Percentiles rank a stretch among this genome's conserved stretches.
Conservation (phyloP, 352 stramenopile genomes). For the Chrysophaeum taylorii region DNA sequence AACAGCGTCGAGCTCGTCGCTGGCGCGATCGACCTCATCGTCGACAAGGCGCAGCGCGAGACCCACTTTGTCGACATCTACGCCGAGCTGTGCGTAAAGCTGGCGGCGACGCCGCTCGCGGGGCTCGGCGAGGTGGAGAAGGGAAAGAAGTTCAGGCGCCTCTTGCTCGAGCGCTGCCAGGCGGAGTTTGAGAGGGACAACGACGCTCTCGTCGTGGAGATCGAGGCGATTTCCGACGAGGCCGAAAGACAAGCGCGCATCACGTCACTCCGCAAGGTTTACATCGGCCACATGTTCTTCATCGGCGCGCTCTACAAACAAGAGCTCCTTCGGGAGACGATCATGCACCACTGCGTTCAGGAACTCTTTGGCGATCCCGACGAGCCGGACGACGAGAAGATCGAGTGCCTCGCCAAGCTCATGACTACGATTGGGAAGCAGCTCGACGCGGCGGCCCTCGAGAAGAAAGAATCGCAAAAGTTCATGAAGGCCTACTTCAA, state of each 20-base stretch:
- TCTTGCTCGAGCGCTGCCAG: conserved; percentile 80
- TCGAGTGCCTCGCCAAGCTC: conserved; percentile 87
- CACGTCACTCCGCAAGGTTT: conserved; percentile 39
- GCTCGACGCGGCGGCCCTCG: conserved; percentile 56
- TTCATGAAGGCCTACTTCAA: conserved; percentile 34
- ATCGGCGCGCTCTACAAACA: conserved; percentile 90
- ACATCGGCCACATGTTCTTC: conserved; percentile 85
- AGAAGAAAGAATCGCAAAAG: conserved; percentile 33
- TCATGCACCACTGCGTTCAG: conserved; percentile 80
- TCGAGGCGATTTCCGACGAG: conserved; percentile 18
- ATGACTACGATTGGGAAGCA: conserved; percentile 78
- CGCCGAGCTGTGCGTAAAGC: conserved; percentile 77
- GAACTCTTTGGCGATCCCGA: conserved; percentile 31
- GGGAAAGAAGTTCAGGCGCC: conserved; percentile 82
- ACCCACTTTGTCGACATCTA: conserved; percentile 93
- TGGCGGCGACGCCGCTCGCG: conserved; percentile 68
- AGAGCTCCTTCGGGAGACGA: conserved; percentile 80
- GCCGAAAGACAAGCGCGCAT: conserved; percentile 45
- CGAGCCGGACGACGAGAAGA: conserved; percentile 77
- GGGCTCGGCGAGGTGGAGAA: conserved; percentile 57
- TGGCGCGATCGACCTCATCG: conserved; percentile 78
- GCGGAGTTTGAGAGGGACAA: conserved; percentile 81
- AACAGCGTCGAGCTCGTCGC: conserved; percentile 60
- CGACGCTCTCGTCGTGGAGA: not conserved
- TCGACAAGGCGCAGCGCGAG: conserved; percentile 87